These are phyloP conservation scores for Excoecaria agallocha DNA, from an alignment of 345 rosid species.

Conservation along the genomic window DNA sequence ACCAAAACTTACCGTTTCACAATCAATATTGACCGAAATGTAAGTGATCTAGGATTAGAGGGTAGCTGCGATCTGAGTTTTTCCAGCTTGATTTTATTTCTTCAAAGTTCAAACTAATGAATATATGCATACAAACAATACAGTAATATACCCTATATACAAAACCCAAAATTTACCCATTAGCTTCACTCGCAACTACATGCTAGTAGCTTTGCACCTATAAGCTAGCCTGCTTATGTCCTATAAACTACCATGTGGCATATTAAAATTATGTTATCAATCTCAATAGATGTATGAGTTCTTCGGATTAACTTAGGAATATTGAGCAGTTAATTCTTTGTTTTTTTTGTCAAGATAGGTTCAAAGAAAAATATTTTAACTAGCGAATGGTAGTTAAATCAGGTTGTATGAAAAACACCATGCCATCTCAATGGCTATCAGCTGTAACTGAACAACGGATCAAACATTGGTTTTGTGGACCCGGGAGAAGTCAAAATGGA, in stretches of 20 bases:
- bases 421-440: not conserved
- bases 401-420: not conserved
- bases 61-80: no score
- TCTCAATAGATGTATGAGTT: not conserved
- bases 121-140: no score
- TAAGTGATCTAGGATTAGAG: constrained; percentile 1
- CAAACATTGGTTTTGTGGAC: not conserved
- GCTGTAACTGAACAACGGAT: not conserved
- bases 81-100: no score
- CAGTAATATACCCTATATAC: no score
- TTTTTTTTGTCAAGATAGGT: not conserved
- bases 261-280: not conserved
- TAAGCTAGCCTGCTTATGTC: no score
- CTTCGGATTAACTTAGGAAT: not conserved
- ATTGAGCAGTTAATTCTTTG: not conserved
- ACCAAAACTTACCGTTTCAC: not conserved
- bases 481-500: not conserved
- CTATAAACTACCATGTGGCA: no score
- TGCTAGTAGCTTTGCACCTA: no score
- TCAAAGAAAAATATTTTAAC: not conserved
- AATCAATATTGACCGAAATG: not conserved
- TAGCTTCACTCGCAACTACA: no score
- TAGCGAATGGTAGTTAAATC: not conserved
- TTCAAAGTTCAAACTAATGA: no score
- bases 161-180: no score